Evolutionary conservation across 768 basidiomycete species (phyloP).

Genomic region (Lentinula edodes): DNA sequence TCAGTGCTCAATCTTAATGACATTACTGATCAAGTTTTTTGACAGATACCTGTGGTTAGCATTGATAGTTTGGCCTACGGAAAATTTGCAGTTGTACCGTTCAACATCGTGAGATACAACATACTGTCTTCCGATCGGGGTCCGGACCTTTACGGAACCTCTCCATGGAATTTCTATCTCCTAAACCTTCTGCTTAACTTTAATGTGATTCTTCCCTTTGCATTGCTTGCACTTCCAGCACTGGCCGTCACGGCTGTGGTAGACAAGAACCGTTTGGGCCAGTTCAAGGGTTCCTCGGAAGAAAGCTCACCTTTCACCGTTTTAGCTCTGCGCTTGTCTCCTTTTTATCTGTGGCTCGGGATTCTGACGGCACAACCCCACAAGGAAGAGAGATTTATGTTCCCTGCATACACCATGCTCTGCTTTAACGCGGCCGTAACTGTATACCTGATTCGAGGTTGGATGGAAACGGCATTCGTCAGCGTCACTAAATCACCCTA

Average conservation of each 20-base stretch:
- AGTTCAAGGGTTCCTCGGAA: constrained; percentile 39
- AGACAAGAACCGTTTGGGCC: constrained; percentile 74
- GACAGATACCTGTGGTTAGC: constrained; percentile 74
- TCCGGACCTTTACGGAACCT: constrained; percentile 91
- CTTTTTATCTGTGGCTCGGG: constrained; percentile 85
- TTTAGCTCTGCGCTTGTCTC: constrained; percentile 72
- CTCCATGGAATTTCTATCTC: constrained; percentile 82
- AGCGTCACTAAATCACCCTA: constrained; percentile 80
- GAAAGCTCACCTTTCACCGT: constrained; percentile 78
- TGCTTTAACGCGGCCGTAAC: constrained; percentile 94
- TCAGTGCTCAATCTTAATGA: background rate
- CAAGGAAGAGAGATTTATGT: constrained; percentile 99
- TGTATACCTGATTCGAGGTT: constrained; percentile 79
- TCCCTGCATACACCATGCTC: constrained; percentile 84
- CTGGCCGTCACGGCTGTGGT: constrained; percentile 67
- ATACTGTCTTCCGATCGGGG: constrained; percentile 77
- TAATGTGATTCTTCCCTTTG: constrained; percentile 79
- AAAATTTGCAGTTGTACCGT: constrained; percentile 70
- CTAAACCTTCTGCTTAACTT: constrained; percentile 91
- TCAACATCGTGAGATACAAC: constrained; percentile 94
- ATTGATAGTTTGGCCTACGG: constrained; percentile 89
- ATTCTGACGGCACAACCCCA: constrained; percentile 82
- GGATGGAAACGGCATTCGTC: constrained; percentile 76
- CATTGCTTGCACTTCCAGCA: constrained; percentile 75
- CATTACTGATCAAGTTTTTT: background rate